Base-by-base conservation (phyloP, 495 filamentous ascomycete species). In the Chaetomium fimeti region DNA sequence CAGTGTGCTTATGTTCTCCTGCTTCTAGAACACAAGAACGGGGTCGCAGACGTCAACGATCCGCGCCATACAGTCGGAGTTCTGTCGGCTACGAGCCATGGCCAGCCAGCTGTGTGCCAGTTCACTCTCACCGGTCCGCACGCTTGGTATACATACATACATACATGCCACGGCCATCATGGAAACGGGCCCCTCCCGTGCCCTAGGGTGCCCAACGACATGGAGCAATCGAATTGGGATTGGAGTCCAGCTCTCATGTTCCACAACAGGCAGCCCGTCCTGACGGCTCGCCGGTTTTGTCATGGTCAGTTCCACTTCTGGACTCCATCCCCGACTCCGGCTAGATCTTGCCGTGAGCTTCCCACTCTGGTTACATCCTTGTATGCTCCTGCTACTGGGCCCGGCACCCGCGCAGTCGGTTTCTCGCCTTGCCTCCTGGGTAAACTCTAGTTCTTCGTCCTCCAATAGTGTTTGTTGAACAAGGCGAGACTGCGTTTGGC, bases 391-490 rank as follows among this genome's bases (percentile, higher is more conserved):
- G 25, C 15, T 51, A 36, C 43, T n/a, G 32, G 32, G 32, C 32
- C 32, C 32, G 8, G 12, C 32, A 36, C 47, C 54, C 53, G 36
- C 40, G 57, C 20, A 65, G 48, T 61, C 60, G 43, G 51, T 60
- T 57, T 54, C 40, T 54, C 11, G 57, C 57, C 13, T 25, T 15
- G n/a, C 0, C 4, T 38, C 8, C 18, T 36, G 3, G 48, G 27
- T n/a, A 13, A 42, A 42, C 7, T 28, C 47, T 49, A 16, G 8
- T 57, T 52, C 7, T 45, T 27, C 25, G 25, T 42, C 51, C n/a
- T 61, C 65, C 60, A 68, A 66, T 70, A 24, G 63, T 53, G 25
- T 5, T 38, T 53, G 25, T 5, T 38, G 29, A 22, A 20, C 16
- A 49, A 56, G 60, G 52, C 38, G 43, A 49, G 27, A 15, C 8